These are phyloP conservation scores for Aureobasidium sp. DNA, from an alignment of 2,329 filamentous ascomycete genomes.

Conservation along the genomic window DNA sequence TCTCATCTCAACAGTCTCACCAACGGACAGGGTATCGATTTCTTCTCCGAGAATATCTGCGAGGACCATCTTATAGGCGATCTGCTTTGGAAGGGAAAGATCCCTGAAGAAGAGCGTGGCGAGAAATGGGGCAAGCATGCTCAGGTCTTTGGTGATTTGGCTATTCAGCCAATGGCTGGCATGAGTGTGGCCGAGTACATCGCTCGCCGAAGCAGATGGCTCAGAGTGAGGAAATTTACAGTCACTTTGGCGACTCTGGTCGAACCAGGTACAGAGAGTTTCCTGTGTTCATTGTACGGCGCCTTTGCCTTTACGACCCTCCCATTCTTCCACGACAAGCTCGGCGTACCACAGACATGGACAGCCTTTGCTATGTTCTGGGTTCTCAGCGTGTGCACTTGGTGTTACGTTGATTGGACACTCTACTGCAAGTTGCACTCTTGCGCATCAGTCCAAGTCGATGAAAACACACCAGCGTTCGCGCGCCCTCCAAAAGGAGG, in stretches of 20 bases:
- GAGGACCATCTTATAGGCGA: constrained; percentile 96
- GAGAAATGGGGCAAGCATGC: constrained; percentile 64
- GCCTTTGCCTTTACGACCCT: constrained; percentile 70
- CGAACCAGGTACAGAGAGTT: constrained; percentile 82
- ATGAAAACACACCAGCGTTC: constrained; percentile 67
- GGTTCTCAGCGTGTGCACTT: constrained; percentile 53
- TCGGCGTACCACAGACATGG: constrained; percentile 59
- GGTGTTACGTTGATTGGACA: constrained; percentile 68
- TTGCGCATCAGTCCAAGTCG: constrained; percentile 58
- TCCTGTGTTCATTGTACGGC: constrained; percentile 74
- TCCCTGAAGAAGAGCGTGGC: constrained; percentile 28
- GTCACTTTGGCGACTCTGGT: constrained; percentile 82
- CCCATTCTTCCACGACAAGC: constrained; percentile 47
- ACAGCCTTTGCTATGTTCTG: constrained; percentile 55
- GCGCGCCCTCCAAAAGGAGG: constrained; percentile 43
- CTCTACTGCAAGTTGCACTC: constrained; percentile 68
- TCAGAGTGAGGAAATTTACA: constrained; percentile 89
- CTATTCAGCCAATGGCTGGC: constrained; percentile 77
- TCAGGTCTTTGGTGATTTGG: constrained; percentile 75
- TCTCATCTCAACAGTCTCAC: constrained; percentile 75
- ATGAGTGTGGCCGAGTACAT: constrained; percentile 73
- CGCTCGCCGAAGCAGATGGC: constrained; percentile 75
- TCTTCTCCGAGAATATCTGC: constrained; percentile 92
- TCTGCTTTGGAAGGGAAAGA: constrained; percentile 66
- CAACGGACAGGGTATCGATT: constrained; percentile 65